These are phyloP conservation scores for Comarum palustre DNA, from an alignment of 306 rosid species.

Conservation along the genomic window DNA sequence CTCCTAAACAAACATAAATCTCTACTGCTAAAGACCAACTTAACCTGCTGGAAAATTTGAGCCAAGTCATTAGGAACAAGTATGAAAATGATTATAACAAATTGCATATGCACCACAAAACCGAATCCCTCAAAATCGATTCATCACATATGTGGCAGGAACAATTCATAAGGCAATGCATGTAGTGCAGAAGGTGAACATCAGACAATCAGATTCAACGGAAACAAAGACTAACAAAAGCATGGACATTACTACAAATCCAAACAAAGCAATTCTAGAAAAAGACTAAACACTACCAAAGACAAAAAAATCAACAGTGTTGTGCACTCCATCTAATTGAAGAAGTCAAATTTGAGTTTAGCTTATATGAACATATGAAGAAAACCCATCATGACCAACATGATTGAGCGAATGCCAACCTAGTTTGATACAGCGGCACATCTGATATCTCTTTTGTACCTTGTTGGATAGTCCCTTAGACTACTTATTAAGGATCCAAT, in stretches of 20 bases:
- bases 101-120: background rate
- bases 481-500: background rate
- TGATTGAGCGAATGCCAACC: background rate
- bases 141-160: background rate
- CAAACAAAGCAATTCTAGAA: background rate
- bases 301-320: background rate
- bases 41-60: too few species aligned
- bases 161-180: background rate
- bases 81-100: background rate
- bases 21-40: background rate
- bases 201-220: background rate
- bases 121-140: background rate
- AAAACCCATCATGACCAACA: background rate
- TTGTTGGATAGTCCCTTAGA: background rate
- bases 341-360: background rate
- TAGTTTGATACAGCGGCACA: background rate
- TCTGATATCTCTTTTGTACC: background rate
- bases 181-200: background rate
- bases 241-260: background rate
- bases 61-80: background rate
- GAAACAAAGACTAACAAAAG: background rate
- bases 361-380: conserved; percentile 1
- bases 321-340: background rate
- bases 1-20: too few species aligned
- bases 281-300: background rate